Evolutionary conservation across 225 moss, liverwort and hornwort species (phyloP).

Genomic region (Pseudoscleropodium purum): DNA sequence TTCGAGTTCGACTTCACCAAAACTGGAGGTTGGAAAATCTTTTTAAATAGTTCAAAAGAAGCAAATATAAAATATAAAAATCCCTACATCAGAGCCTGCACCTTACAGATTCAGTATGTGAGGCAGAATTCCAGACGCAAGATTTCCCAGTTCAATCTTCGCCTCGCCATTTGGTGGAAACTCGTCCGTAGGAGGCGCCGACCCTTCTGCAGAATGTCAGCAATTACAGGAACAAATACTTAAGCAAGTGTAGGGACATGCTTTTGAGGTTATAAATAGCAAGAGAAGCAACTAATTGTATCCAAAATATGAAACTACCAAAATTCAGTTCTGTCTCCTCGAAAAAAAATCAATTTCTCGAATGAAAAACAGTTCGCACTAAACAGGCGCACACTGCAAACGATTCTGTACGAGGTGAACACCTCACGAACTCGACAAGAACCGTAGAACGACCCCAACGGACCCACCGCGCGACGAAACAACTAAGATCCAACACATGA

Average conservation of each 20-base stretch:
- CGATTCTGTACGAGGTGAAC: background rate
- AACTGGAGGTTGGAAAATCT: background rate
- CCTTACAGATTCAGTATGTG: constrained; percentile 33
- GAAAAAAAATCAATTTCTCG: background rate
- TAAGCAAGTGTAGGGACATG: background rate
- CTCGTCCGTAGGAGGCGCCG: background rate
- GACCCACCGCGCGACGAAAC: background rate
- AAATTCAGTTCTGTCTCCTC: background rate
- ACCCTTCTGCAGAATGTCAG: background rate
- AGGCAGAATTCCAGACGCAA: constrained; percentile 21
- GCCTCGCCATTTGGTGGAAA: background rate
- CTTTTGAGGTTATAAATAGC: background rate
- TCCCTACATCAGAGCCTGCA: background rate
- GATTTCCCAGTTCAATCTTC: background rate
- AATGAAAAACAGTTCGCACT: background rate
- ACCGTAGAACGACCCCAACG: background rate
- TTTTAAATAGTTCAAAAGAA: background rate
- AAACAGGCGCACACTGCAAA: background rate
- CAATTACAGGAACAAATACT: background rate
- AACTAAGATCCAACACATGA: background rate
- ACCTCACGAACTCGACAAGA: background rate
- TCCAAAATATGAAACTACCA: background rate
- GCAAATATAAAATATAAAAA: background rate
- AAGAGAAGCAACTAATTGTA: background rate
- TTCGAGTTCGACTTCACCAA: background rate